Percentiles rank a stretch among this genome's conserved stretches.
These are phyloP conservation scores for Nosema granulosis DNA, from an alignment of 371 early-diverging fungal species.

Conservation along the genomic window DNA sequence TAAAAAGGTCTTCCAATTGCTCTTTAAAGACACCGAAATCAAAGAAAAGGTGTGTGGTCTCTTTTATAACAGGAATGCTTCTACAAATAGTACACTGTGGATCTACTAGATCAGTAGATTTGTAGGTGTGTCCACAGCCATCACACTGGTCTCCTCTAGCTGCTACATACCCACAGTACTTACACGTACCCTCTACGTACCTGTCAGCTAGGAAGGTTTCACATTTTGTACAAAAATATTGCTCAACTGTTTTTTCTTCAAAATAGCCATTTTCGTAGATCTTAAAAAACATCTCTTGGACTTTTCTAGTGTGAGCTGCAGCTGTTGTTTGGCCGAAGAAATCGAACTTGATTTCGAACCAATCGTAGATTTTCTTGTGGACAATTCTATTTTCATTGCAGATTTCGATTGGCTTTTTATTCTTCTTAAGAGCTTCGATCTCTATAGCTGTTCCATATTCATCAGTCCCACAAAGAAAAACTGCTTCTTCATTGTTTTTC, in stretches of 20 bases:
- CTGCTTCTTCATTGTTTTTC: conserved; percentile 77
- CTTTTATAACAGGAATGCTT: conserved; percentile 69
- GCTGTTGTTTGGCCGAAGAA: conserved; percentile 92
- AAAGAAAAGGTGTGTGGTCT: conserved; percentile 86
- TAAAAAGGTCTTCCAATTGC: conserved; percentile 72
- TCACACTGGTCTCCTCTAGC: conserved; percentile 99
- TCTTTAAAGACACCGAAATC: conserved; percentile 76
- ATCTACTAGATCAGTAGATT: conserved; percentile 81
- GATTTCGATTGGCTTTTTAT: conserved; percentile 73
- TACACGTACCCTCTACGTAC: conserved; percentile 92
- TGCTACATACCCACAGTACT: conserved; percentile 72
- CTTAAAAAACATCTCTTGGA: conserved; percentile 82
- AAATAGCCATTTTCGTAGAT: conserved; percentile 74
- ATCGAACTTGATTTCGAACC: conserved; percentile 91
- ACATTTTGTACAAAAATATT: conserved; percentile 85
- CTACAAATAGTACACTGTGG: conserved; percentile 89
- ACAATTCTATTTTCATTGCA: conserved; percentile 88
- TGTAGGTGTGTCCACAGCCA: conserved; percentile 81
- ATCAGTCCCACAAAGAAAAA: conserved; percentile 96
- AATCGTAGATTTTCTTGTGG: conserved; percentile 83
- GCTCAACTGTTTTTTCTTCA: conserved; percentile 74
- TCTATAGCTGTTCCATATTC: conserved; percentile 99
- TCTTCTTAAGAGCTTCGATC: conserved; percentile 78
- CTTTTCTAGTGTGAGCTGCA: conserved; percentile 77
- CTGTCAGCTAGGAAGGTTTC: conserved; percentile 94